Conservation (phyloP, 2,329 filamentous ascomycete genomes). For the Colletotrichum sp. region DNA sequence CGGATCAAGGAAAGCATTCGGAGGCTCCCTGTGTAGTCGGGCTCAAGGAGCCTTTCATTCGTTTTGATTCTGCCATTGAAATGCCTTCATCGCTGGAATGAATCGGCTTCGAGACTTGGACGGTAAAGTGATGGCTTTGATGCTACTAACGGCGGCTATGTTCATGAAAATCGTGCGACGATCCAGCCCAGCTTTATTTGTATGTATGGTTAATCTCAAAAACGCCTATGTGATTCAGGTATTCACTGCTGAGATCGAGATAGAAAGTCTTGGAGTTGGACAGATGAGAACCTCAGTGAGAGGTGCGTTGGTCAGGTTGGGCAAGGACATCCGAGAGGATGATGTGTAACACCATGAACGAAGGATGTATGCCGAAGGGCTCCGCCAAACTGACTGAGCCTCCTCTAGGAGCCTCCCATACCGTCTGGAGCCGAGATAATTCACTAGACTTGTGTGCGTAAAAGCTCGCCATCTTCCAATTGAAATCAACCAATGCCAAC, state of each 20-base stretch:
- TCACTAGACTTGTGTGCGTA: not conserved
- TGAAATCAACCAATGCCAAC: no score
- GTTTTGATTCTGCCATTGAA: not conserved
- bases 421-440: not conserved
- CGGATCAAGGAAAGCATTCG: not conserved
- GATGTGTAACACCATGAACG: not conserved
- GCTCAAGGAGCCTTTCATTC: not conserved
- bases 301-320: not conserved
- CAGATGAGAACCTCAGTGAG: not conserved
- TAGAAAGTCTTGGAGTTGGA: not conserved
- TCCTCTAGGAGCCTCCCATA: not conserved
- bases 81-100: not conserved
- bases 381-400: not conserved
- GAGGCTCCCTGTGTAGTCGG: not conserved
- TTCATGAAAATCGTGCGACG: not conserved
- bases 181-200: not conserved
- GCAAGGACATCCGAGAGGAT: not conserved
- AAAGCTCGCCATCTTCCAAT: not conserved
- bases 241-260: not conserved
- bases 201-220: not conserved
- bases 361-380: not conserved
- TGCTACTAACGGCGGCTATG: not conserved
- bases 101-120: not conserved
- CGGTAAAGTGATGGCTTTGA: not conserved
- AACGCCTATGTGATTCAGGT: not conserved